These are phyloP conservation scores for Phaeomoniella chlamydospora DNA, from an alignment of 2,329 filamentous ascomycete genomes.

Conservation along the genomic window DNA sequence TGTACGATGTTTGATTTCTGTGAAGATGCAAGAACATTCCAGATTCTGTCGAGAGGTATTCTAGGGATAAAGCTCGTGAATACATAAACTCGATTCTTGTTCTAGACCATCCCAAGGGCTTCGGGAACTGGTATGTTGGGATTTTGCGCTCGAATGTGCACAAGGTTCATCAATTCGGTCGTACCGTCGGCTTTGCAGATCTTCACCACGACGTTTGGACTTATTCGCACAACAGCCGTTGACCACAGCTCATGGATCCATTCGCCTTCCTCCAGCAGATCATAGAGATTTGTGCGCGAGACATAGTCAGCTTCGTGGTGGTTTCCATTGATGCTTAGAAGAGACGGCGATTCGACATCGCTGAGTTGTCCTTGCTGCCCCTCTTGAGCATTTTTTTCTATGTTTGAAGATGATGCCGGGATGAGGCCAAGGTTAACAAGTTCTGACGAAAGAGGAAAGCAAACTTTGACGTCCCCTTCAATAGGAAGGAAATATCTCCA, in stretches of 20 bases:
- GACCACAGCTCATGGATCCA: background rate
- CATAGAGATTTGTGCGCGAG: constrained; percentile 1
- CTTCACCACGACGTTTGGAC: constrained; percentile 2
- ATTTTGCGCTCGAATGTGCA: background rate
- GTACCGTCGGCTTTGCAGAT: background rate
- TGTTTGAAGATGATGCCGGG: too few relatives aligned
- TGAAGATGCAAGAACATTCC: background rate
- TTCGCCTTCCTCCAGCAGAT: constrained; percentile 1
- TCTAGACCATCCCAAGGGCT: constrained; percentile 1
- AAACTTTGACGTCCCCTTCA: background rate
- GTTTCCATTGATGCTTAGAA: background rate
- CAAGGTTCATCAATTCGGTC: constrained; percentile 1
- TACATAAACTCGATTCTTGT: constrained; percentile 1
- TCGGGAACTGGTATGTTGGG: constrained; percentile 1
- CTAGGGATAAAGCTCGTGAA: constrained; percentile 1
- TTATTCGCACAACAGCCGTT: constrained; percentile 1
- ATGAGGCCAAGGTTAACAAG: background rate
- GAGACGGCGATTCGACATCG: too few relatives aligned
- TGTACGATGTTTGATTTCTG: background rate
- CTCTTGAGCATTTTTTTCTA: too few relatives aligned
- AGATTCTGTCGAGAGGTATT: constrained; percentile 1
- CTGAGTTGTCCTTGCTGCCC: too few relatives aligned
- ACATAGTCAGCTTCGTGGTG: background rate
- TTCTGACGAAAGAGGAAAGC: background rate
- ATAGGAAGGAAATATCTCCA: background rate